Percentiles rank a stretch among this genome's conserved stretches.
Conservation (phyloP, 2,329 filamentous ascomycete genomes). For the Phaeophleospora eucalypticola region DNA sequence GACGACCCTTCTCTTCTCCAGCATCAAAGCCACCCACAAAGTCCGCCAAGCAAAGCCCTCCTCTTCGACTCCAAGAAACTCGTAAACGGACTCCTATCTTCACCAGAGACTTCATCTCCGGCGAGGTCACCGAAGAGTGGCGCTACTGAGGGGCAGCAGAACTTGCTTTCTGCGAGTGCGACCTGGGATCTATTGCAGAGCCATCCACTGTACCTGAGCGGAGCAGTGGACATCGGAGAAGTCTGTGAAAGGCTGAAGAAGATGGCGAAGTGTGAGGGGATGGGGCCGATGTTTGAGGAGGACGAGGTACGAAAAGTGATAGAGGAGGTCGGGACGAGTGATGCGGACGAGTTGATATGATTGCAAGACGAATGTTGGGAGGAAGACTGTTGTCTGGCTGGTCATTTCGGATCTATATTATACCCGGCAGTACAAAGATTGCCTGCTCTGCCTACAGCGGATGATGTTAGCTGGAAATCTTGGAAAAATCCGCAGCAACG, state of each 20-base stretch:
- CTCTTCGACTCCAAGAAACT: conserved; percentile 15
- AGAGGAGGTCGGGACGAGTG: conserved; percentile 69
- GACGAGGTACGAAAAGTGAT: conserved; percentile 68
- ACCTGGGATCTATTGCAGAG: conserved; percentile 87
- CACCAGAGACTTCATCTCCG: conserved; percentile 16
- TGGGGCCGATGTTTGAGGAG: conserved; percentile 82
- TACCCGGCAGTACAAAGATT: neutral
- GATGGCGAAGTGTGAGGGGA: conserved; percentile 75
- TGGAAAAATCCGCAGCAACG: too few relatives aligned
- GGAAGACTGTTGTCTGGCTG: neutral
- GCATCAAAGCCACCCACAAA: conserved; percentile 18
- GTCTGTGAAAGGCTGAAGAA: conserved; percentile 76
- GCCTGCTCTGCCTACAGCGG: neutral
- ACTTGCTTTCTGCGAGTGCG: conserved; percentile 67
- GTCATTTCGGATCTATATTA: neutral
- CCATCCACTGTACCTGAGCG: conserved; percentile 71
- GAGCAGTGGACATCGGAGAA: conserved; percentile 74
- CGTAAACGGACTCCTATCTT: conserved; percentile 20
- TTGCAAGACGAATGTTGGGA: neutral
- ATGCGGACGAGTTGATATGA: conserved; percentile 65
- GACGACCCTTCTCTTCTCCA: conserved; percentile 26
- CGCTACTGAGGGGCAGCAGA: conserved; percentile 43
- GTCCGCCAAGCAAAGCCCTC: conserved; percentile 16
- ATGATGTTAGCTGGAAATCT: too few relatives aligned
- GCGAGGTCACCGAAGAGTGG: conserved; percentile 6